Conservation (phyloP, 2,329 filamentous ascomycete species). For the Colletotrichum sp. region DNA sequence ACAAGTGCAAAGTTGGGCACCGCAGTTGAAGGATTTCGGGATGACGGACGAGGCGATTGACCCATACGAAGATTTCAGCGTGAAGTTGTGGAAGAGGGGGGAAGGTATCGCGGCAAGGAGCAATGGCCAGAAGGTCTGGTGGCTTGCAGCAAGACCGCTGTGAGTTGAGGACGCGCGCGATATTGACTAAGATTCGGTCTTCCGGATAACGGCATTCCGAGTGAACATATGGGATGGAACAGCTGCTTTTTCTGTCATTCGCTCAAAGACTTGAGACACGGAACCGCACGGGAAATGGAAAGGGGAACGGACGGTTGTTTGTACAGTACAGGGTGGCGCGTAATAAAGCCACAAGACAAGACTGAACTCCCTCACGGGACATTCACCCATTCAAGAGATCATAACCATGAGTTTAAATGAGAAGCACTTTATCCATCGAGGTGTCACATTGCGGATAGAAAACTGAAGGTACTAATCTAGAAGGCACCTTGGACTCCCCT, state of each 20-base stretch:
- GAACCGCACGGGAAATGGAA: neutral
- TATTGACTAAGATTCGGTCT: neutral
- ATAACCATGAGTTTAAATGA: neutral
- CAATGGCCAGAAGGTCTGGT: conserved; percentile 11
- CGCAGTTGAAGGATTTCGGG: neutral
- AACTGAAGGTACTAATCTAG: neutral
- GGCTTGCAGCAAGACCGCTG: conserved; percentile 12
- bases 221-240: neutral
- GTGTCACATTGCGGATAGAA: neutral
- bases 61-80: conserved; percentile 15
- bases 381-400: neutral
- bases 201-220: neutral
- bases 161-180: neutral
- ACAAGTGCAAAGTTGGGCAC: conserved; percentile 10
- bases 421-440: neutral
- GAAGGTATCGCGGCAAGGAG: conserved; percentile 2
- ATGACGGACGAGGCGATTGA: conserved; percentile 14
- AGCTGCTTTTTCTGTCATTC: neutral
- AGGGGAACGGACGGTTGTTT: neutral
- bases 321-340: neutral
- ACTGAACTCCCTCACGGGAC: neutral
- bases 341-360: neutral
- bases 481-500: neutral
- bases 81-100: conserved; percentile 16
- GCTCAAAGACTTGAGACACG: neutral